Percentiles rank a stretch among this genome's conserved stretches.
These are phyloP conservation scores for Wickerhamiella pararugosa DNA, from an alignment of 1,139 yeast genomes.

Conservation along the genomic window DNA sequence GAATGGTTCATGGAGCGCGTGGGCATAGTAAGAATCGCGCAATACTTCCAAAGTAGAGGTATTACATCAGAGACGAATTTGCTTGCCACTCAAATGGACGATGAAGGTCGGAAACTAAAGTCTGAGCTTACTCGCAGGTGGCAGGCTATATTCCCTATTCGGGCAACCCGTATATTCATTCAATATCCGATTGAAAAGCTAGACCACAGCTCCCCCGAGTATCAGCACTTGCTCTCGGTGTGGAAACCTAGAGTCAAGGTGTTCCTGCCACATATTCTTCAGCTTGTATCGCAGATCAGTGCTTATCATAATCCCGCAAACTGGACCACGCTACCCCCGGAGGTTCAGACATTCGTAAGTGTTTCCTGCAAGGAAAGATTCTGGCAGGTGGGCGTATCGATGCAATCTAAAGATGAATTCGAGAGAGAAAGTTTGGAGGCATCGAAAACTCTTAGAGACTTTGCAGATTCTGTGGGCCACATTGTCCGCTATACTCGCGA, in stretches of 20 bases:
- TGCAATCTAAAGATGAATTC: slow-evolving; percentile 86
- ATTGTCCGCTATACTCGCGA: slow-evolving; percentile 90
- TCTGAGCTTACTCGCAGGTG: slow-evolving; percentile 74
- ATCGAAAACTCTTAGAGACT: slow-evolving; percentile 81
- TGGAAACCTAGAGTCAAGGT: slow-evolving; percentile 95
- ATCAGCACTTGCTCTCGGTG: slow-evolving; percentile 49
- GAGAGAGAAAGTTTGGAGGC: slow-evolving; percentile 92
- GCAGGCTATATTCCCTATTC: slow-evolving; percentile 86
- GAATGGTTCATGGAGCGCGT: slow-evolving; percentile 98
- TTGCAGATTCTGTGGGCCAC: slow-evolving; percentile 98
- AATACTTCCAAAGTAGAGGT: slow-evolving; percentile 70
- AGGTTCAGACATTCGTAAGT: slow-evolving; percentile 79
- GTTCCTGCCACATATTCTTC: slow-evolving; percentile 78
- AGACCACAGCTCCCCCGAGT: slow-evolving; percentile 63
- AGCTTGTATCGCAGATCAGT: slow-evolving; percentile 75
- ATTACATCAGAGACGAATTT: slow-evolving; percentile 66
- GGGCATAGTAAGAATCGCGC: slow-evolving; percentile 87
- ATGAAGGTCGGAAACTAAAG: slow-evolving; percentile 65
- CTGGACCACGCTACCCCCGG: slow-evolving; percentile 76
- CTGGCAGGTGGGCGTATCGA: slow-evolving; percentile 97
- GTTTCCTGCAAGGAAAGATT: slow-evolving; percentile 84
- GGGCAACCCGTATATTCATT: slow-evolving; percentile 88
- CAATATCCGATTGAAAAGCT: slow-evolving; percentile 91
- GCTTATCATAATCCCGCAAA: slow-evolving; percentile 88
- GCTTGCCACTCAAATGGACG: slow-evolving; percentile 73